Evolutionary conservation across 2,329 filamentous ascomycete genomes (phyloP), one percentile per base, ranked within the genome.

Genomic region (Penicillium janthinellum): DNA sequence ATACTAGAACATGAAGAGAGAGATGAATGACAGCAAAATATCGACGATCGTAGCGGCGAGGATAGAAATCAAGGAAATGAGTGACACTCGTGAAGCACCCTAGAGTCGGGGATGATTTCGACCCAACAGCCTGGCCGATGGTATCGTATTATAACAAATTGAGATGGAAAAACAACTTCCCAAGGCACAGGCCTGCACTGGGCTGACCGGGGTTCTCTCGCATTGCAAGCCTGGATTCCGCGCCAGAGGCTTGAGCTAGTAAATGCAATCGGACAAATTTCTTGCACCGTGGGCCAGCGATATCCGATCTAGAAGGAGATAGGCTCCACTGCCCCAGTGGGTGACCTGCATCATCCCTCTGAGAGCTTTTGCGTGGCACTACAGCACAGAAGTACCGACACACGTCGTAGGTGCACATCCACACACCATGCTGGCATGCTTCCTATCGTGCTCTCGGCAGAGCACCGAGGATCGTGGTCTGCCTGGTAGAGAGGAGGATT

Each of bases 341-440:
- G 57, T 61, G 28, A 45, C 17, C 49, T 50, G 45, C 57, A 45
- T 59, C 28, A 31, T 31, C 25, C 25, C 4, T 25, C 25, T 48
- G n/a, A 17, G 45, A 47, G 49, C 31, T 8, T 45, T 63, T 57
- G 62, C 56, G 54, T 62, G 61, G 59, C 55, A 58, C 45, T 50
- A 47, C 31, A 28, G 28, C 47, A 28, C n/a, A 28, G 45, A 35
- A 34, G 28, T 14, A 48, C 45, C 25, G 28, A 31, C 15, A 15
- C 15, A 48, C 25, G 28, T n/a, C 15, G 28, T 6, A 34, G 15
- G 4, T 15, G 31, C n/a, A 17, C 25, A 48, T 48, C 45, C 45
- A 48, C 25, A 47, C 45, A 45, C 2, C 2, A 20, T 20, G 17
- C 17, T 17, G 17, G 17, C 17, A 17, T 45, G 42, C 42, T 45